Percentiles rank a stretch among this genome's conserved stretches.
Evolutionary conservation across 2,329 filamentous ascomycete genomes (phyloP).

Genomic region (Rhytidhysteron rufulum): DNA sequence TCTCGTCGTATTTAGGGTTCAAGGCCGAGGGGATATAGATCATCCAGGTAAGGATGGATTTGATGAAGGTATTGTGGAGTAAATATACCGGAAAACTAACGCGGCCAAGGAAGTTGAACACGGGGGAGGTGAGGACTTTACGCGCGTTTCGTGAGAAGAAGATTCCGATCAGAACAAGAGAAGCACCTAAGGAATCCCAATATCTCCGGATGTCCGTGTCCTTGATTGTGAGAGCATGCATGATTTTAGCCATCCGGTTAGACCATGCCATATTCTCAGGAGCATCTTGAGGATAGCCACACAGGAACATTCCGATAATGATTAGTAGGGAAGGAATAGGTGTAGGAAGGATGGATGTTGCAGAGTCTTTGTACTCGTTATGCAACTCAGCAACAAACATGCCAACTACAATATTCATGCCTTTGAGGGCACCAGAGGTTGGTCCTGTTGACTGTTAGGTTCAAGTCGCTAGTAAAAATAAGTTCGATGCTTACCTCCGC

Average conservation of each 20-base stretch:
- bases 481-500: constrained; percentile 22
- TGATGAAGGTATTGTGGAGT: constrained; percentile 59
- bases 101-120: constrained; percentile 60
- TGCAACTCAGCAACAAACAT: constrained; percentile 60
- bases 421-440: constrained; percentile 30
- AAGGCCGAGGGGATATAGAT: constrained; percentile 43
- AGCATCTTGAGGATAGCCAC: constrained; percentile 57
- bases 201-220: constrained; percentile 49
- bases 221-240: constrained; percentile 44
- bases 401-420: constrained; percentile 60
- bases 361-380: constrained; percentile 47
- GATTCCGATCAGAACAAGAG: constrained; percentile 49
- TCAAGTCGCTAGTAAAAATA: not conserved
- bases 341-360: constrained; percentile 46
- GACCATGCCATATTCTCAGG: constrained; percentile 56
- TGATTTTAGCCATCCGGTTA: constrained; percentile 38
- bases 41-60: constrained; percentile 59
- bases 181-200: constrained; percentile 49
- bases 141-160: constrained; percentile 52
- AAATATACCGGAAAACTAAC: constrained; percentile 64
- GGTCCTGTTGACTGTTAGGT: constrained; percentile 24
- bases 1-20: constrained; percentile 33
- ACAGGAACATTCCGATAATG: constrained; percentile 52
- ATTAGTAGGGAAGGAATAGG: constrained; percentile 50
- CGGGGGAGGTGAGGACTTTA: constrained; percentile 50